Conservation (phyloP, 192 early-diverging fungal genomes). For the Linnemannia elongata region DNA sequence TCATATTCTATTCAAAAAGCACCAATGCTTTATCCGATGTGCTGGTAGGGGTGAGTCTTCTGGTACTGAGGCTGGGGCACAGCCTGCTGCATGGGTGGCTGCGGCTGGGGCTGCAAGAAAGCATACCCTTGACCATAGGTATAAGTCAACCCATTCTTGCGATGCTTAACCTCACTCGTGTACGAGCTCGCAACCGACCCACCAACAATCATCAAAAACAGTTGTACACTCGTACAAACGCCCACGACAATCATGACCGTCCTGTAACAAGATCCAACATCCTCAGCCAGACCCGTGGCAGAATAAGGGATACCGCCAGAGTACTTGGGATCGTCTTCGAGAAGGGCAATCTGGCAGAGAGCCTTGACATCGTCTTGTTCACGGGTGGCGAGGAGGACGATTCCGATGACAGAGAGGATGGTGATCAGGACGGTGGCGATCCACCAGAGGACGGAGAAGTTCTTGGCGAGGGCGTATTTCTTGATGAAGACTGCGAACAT, state of each 20-base stretch:
- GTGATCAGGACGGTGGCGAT: slow-evolving; percentile 37
- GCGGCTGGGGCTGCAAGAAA: background rate
- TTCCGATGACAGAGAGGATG: slow-evolving; percentile 14
- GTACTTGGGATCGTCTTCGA: slow-evolving; percentile 14
- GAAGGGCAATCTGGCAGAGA: slow-evolving; percentile 7
- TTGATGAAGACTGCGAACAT: slow-evolving; percentile 41
- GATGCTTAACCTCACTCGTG: slow-evolving; percentile 43
- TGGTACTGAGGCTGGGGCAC: slow-evolving; percentile 3
- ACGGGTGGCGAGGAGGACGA: slow-evolving; percentile 37
- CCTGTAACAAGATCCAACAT: slow-evolving; percentile 26
- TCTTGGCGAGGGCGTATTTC: slow-evolving; percentile 49
- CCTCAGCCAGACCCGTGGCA: background rate
- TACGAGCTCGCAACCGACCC: slow-evolving; percentile 48
- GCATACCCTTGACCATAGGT: slow-evolving; percentile 33
- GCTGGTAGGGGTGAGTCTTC: slow-evolving; percentile 32
- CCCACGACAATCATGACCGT: slow-evolving; percentile 19
- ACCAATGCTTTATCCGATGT: background rate
- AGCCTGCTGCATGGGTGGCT: background rate
- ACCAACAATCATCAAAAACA: slow-evolving; percentile 34
- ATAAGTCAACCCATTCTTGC: slow-evolving; percentile 19
- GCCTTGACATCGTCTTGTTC: slow-evolving; percentile 26
- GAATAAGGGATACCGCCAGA: background rate
- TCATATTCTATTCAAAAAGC: background rate
- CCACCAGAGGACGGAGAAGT: slow-evolving; percentile 57
- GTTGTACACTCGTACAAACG: slow-evolving; percentile 1